Evolutionary conservation across 2,329 filamentous ascomycete species (phyloP), one percentile per base, ranked within the genome.

Genomic region (Verticillium alfalfae): DNA sequence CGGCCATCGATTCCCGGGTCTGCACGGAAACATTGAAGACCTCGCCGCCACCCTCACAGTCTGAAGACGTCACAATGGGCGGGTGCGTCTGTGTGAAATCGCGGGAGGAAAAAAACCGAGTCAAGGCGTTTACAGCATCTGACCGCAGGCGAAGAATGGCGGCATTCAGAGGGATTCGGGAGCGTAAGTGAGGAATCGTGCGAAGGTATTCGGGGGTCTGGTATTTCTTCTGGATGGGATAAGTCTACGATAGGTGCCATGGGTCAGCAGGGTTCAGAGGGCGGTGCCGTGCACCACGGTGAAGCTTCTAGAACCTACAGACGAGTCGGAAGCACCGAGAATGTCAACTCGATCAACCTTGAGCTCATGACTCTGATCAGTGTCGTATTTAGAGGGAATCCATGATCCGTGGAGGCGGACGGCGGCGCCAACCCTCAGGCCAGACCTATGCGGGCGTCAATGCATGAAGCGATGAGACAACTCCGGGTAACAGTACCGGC

Each of bases 181-280:
- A 79, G 62, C 95, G 90, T 63, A 99, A 82, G 76, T 99, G 95
- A 58, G 94, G 92, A 59, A 97, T 84, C 13, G 90, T 90, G 62
- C 95, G 90, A 64, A 99, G 85, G 73, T 90, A 98, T 72, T 98
- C 94, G 58, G 90, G 81, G 5, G 89, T 92, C 69, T 97, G 93
- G 69, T 95, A 97, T 77, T 98, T 98, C 76, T 97, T 97, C 76
- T 99, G 95, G 31, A 99, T 86, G 3, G 95, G 95, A 72, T 92
- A 96, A 65, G 88, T 91, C 91, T 98, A 70, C 34, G 62, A 63
- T 56, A 38, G 65, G 61, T 31, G 57, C 37, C 54, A 12, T 9
- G 38, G 26, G 34, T 58, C 57, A 62, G 59, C 55, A 63, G 68
- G 37, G 60, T 60, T 60, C 45, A 15, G n/a, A n/a, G 12, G 7